Evolutionary conservation across 2,329 filamentous ascomycete genomes (phyloP), one percentile per base, ranked within the genome.

Genomic region (Aureobasidium sp.): DNA sequence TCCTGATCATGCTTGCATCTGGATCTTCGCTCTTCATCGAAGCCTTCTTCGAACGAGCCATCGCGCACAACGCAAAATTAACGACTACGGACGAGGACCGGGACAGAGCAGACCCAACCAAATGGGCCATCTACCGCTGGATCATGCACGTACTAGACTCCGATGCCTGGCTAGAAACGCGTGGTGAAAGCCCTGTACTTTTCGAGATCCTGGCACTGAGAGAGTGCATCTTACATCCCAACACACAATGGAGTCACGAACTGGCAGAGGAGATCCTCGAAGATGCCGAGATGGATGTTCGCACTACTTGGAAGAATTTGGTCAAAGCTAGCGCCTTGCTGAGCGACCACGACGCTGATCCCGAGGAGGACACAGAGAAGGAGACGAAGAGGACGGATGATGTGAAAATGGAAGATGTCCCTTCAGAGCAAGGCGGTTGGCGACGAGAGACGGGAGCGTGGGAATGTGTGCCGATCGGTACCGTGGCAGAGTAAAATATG

Each of bases 111-210:
- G 78, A 83, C 42, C 60, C 60, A 17, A 48, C 48, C 39, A 61
- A 61, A 47, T 61, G 60, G 69, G 78, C 74, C 1, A 59, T 79
- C 35, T 78, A 74, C 64, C 69, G 75, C 37, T 84, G 82, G 82
- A 66, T 81, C 29, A 66, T 75, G 9, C 79, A 82, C 66, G 71
- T 83, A 11, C 66, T 81, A 29, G 69, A 69, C 5, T 54, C 60
- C 6, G 56, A 70, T 3, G 67, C 69, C 1, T 80, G 76, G 77
- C 42, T 58, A n/a, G 66, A 67, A 12, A 65, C 65, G 33, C 64
- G 70, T 37, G 67, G 70, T 35, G 66, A 62, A 33, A 33, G 53
- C 11, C 52, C 35, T 12, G 33, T 40, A n/a, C 58, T 45, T 4
- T 48, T 48, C 14, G 65, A 67, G 24, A 53, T 52, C 14, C 56